Conservation (phyloP, 2,329 filamentous ascomycete species). For the Aspergillus eucalypticola region DNA sequence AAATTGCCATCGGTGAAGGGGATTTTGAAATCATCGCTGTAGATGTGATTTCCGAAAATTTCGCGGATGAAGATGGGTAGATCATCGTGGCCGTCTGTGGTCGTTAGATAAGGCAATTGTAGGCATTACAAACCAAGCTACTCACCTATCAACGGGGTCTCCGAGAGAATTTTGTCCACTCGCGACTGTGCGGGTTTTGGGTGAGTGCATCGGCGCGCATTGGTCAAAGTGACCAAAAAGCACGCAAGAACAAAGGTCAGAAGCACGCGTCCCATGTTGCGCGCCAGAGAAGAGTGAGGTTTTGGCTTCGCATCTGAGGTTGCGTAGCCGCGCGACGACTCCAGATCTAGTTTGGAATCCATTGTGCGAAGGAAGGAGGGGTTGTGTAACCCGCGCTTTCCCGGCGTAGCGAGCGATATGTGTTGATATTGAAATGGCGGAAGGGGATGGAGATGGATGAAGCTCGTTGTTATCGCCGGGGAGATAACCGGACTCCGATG, state of each 20-base stretch:
- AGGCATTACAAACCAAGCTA: not conserved
- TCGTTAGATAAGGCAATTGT: not conserved
- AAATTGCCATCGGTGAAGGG: slow-evolving; percentile 72
- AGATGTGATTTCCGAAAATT: slow-evolving; percentile 74
- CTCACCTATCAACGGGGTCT: slow-evolving; percentile 52
- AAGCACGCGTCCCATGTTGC: slow-evolving; percentile 2
- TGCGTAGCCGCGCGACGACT: not conserved
- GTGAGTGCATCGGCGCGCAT: slow-evolving; percentile 3
- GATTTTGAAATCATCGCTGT: slow-evolving; percentile 50
- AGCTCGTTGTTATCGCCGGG: not conserved
- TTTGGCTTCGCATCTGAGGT: not conserved
- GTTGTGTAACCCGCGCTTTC: not conserved
- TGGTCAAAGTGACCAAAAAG: slow-evolving; percentile 8
- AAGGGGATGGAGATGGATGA: not conserved
- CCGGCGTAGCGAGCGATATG: not conserved
- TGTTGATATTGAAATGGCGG: not conserved
- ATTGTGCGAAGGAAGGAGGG: not conserved
- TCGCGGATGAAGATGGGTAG: slow-evolving; percentile 71
- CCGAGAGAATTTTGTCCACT: slow-evolving; percentile 47
- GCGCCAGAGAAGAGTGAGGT: not conserved
- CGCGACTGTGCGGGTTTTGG: slow-evolving; percentile 35
- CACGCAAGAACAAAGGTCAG: slow-evolving; percentile 11
- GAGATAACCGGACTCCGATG: not conserved
- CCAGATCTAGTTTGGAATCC: not conserved
- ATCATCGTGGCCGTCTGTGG: slow-evolving; percentile 83